phyloP scores from a whole-genome alignment of 345 rosid genomes.

The Populus deltoides region DNA sequence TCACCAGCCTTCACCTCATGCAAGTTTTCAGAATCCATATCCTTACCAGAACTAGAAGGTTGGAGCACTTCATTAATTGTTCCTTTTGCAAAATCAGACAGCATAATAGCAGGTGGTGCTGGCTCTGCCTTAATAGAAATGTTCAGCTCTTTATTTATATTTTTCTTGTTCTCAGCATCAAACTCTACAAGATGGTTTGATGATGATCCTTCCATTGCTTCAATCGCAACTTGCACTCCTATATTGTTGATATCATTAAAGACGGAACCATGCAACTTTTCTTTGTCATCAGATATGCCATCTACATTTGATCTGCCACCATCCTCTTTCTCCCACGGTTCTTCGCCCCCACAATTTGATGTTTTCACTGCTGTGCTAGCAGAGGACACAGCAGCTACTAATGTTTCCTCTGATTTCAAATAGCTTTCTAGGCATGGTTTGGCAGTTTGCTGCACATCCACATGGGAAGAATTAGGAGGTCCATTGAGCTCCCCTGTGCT shows the following conservation, averaged over 20 bases:
- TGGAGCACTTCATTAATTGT: constrained; percentile 18
- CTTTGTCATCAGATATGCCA: constrained; percentile 29
- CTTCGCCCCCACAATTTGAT: constrained; percentile 26
- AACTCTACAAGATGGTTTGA: constrained; percentile 9
- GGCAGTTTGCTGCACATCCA: constrained; percentile 34
- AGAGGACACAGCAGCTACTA: constrained; percentile 14
- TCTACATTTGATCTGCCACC: constrained; percentile 26
- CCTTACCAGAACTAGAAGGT: constrained; percentile 26
- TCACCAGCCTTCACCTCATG: constrained; percentile 33
- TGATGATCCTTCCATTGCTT: constrained; percentile 28
- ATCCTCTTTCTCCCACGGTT: constrained; percentile 28
- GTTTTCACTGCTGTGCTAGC: constrained; percentile 20
- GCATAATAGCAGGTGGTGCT: constrained; percentile 22
- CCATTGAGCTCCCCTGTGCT: constrained; percentile 27
- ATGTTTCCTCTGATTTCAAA: constrained; percentile 37
- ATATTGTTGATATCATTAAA: constrained; percentile 26
- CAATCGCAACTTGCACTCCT: constrained; percentile 24
- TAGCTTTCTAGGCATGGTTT: constrained; percentile 42
- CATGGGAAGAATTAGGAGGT: constrained; percentile 28
- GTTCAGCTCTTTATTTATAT: constrained; percentile 10
- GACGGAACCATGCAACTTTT: constrained; percentile 16
- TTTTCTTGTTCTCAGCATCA: constrained; percentile 28
- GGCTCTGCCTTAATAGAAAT: constrained; percentile 23
- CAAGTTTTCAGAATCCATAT: constrained; percentile 10
- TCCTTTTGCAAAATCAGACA: constrained; percentile 29